phyloP scores from a whole-genome alignment of 2,329 filamentous ascomycete genomes.

The Escovopsis sp. region DNA sequence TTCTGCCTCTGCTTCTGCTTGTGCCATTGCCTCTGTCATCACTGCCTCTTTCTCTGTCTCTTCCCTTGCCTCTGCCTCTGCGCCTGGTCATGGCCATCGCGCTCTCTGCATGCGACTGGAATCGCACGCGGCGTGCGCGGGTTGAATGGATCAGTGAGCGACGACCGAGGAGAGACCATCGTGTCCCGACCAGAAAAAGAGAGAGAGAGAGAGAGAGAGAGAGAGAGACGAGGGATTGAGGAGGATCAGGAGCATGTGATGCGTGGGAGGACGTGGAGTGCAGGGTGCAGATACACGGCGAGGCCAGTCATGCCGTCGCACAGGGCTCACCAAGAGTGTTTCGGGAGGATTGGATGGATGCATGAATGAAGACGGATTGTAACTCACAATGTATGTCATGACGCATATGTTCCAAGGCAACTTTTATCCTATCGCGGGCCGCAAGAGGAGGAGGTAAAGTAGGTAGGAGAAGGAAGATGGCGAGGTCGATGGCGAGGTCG shows the following conservation, averaged over 20 bases:
- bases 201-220: constrained; percentile 1
- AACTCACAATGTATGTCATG: constrained; percentile 28
- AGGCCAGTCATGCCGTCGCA: neutral
- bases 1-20: no score
- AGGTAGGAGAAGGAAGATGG: neutral
- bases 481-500: neutral
- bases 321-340: neutral
- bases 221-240: neutral
- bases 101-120: neutral
- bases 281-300: neutral
- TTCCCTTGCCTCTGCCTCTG: no score
- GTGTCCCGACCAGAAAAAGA: neutral
- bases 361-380: neutral
- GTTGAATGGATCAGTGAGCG: neutral
- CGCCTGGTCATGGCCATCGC: no score
- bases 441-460: neutral
- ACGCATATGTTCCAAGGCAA: constrained; percentile 15
- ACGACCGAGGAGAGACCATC: no score
- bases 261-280: neutral
- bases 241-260: constrained; percentile 8
- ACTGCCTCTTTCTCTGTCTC: no score
- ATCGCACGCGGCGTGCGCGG: neutral
- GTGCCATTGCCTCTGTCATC: no score
- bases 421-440: constrained; percentile 8
- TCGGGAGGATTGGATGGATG: no score